Base-by-base conservation (phyloP, 352 stramenopile species). In the Blastocystis sp. region DNA sequence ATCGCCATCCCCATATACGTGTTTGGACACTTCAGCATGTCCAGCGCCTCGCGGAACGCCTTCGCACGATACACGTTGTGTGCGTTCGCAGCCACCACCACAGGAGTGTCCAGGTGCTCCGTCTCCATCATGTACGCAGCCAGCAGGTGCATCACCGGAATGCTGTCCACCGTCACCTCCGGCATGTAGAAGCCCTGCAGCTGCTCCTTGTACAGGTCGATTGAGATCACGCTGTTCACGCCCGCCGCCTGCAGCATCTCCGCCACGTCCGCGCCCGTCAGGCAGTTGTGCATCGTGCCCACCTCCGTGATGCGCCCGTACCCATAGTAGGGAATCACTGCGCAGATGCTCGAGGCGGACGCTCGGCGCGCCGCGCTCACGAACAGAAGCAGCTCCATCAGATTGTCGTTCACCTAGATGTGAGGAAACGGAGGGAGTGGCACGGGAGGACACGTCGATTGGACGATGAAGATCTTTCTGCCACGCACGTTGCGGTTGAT, bases 271-370 rank as follows among this genome's bases (percentile, higher is more conserved):
- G 91, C 91, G 0, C 90, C 91, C 24, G 67, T 78, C 67, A 78
- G 51, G 27, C 67, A 78, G 67, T 78, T 78, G 67, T 78, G 67
- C 67, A 78, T 78, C 42, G 46, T 61, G 27, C 67, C 67, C 21
- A 78, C 29, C 44, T 78, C 67, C 0, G 67, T 78, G 42, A 78
- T 78, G 32, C 67, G 67, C 34, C 86, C 89, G 86, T 95, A 95
- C 18, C 92, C 91, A 89, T 93, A 95, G 87, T 94, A 95, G 0
- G 92, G 92, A 64, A 95, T 93, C 7, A 95, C 90, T 8, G 90
- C 91, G 36, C 89, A 93, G 63, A 95, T 93, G 27, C 86, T 79
- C 56, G 92, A 92, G 4, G 91, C 92, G 51, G 89, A 92, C 9
- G 91, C 89, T 38, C 85, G 72, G 34, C 87, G 86, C 48, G 72